These are phyloP conservation scores for Wickerhamomyces tratensis DNA, from an alignment of 805 yeast genomes.

Conservation along the genomic window DNA sequence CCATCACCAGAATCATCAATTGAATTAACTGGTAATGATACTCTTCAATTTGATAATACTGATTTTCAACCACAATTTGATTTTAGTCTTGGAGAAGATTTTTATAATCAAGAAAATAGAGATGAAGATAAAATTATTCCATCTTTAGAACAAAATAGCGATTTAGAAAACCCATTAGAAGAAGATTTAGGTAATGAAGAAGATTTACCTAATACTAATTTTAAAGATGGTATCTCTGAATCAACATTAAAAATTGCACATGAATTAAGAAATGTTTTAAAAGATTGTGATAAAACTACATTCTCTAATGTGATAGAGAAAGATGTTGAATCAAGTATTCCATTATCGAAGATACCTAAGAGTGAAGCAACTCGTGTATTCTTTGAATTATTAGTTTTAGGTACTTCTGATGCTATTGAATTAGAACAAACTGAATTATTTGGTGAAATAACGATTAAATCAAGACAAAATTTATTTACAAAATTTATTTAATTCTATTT, in stretches of 20 bases:
- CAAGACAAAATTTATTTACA: conserved; percentile 30
- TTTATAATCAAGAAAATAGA: conserved; percentile 19
- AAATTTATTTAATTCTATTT: conserved; percentile 8
- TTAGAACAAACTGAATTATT: conserved; percentile 53
- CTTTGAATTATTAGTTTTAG: conserved; percentile 75
- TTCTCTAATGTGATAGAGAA: conserved; percentile 31
- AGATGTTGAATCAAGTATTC: conserved; percentile 8
- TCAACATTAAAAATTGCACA: conserved; percentile 47
- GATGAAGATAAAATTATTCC: conserved; percentile 4
- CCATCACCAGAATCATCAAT: conserved; percentile 4
- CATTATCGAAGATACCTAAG: conserved; percentile 30
- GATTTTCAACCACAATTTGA: conserved; percentile 14
- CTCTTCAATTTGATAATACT: no score
- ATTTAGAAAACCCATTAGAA: conserved; percentile 14
- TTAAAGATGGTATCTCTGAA: conserved; percentile 27
- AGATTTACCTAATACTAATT: conserved; percentile 8
- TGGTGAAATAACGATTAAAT: conserved; percentile 44
- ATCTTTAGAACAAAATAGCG: conserved; percentile 4
- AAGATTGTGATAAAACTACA: conserved; percentile 11
- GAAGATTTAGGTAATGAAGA: conserved; percentile 11
- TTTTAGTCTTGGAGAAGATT: conserved; percentile 30
- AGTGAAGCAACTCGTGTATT: conserved; percentile 64
- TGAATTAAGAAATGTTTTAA: conserved; percentile 28
- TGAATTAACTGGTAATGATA: conserved; percentile 1
- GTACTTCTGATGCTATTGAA: conserved; percentile 62